These are phyloP conservation scores for Arthrobotrys conoides DNA, from an alignment of 2,329 filamentous ascomycete genomes.

Conservation along the genomic window DNA sequence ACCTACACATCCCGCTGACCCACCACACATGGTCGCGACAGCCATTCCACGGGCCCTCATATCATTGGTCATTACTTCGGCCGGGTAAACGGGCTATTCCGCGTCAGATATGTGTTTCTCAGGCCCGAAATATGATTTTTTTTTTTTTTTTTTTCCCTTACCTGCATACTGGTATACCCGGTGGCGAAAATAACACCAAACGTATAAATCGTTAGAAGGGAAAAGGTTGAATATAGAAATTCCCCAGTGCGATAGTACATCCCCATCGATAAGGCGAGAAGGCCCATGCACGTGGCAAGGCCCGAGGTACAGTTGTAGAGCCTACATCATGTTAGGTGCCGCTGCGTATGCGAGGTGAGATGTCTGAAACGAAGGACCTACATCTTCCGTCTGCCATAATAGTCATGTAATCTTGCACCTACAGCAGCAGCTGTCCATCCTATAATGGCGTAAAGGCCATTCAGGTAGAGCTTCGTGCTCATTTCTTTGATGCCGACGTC, in stretches of 20 bases:
- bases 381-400: constrained; percentile 68
- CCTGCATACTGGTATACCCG: constrained; percentile 66
- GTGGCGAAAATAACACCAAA: constrained; percentile 66
- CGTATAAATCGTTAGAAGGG: constrained; percentile 68
- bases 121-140: too few relatives aligned
- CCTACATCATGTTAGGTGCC: constrained; percentile 19
- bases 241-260: constrained; percentile 63
- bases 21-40: constrained; percentile 66
- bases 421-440: constrained; percentile 67
- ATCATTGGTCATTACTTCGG: constrained; percentile 67
- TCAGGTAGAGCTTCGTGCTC: constrained; percentile 68
- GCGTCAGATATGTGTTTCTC: constrained; percentile 5
- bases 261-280: constrained; percentile 67
- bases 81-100: constrained; percentile 65
- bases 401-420: constrained; percentile 67
- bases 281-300: constrained; percentile 66
- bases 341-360: background rate
- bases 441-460: constrained; percentile 69
- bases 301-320: constrained; percentile 66
- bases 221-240: constrained; percentile 66
- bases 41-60: constrained; percentile 68
- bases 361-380: background rate
- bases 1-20: constrained; percentile 67
- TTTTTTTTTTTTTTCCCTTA: constrained; percentile 12
- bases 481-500: constrained; percentile 67